A percentile compares a stretch with the other conserved stretches of the same genome.
These are phyloP conservation scores for Candida gorgasii DNA, from an alignment of 805 yeast genomes.

Conservation along the genomic window DNA sequence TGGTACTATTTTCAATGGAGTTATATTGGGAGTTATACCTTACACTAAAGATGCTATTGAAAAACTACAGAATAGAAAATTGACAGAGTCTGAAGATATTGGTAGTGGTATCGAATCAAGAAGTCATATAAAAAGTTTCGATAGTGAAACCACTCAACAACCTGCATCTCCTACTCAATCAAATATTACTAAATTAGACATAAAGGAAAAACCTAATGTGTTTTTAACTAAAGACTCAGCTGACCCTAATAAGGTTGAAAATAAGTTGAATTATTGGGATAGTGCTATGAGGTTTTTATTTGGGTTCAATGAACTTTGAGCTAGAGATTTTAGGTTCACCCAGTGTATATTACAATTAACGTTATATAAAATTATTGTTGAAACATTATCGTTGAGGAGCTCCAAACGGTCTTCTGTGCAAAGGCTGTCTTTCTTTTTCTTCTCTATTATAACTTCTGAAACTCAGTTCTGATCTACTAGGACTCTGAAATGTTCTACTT, in stretches of 20 bases:
- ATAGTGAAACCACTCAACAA: slow-evolving; percentile 7
- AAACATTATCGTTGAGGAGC: slow-evolving; percentile 3
- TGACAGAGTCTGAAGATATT: slow-evolving; percentile 47
- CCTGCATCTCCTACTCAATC: slow-evolving; percentile 7
- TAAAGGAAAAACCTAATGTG: slow-evolving; percentile 41
- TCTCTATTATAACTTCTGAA: slow-evolving; percentile 3
- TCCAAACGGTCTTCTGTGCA: slow-evolving; percentile 5
- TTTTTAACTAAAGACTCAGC: slow-evolving; percentile 28
- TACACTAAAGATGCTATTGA: slow-evolving; percentile 62
- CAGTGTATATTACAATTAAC: slow-evolving; percentile 8
- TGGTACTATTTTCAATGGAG: slow-evolving; percentile 69
- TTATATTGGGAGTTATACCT: slow-evolving; percentile 67
- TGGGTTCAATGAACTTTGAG: slow-evolving; percentile 45
- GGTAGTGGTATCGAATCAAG: slow-evolving; percentile 36
- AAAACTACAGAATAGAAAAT: slow-evolving; percentile 49
- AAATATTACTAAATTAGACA: slow-evolving; percentile 26
- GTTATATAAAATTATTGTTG: too few species aligned
- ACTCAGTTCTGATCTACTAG: slow-evolving; percentile 1
- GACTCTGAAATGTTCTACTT: not conserved
- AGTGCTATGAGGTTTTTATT: slow-evolving; percentile 36
- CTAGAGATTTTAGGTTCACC: not conserved
- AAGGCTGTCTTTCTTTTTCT: slow-evolving; percentile 1
- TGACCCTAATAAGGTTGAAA: slow-evolving; percentile 24
- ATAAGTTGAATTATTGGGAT: slow-evolving; percentile 36
- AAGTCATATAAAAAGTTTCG: slow-evolving; percentile 1